phyloP scores from a whole-genome alignment of 2,329 filamentous ascomycete genomes.

The Dactylellina parvicollis region DNA sequence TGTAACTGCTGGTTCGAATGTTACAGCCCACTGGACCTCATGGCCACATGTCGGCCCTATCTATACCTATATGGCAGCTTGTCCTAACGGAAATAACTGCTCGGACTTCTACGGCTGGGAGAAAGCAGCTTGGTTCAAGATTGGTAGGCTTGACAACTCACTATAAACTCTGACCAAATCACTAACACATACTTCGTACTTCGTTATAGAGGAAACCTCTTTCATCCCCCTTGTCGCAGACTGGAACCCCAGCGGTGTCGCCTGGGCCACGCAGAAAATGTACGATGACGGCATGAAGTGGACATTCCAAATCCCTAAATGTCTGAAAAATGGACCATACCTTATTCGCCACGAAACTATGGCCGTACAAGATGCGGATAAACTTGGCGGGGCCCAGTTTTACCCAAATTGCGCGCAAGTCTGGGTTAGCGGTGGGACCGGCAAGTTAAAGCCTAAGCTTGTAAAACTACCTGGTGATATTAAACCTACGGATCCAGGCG shows the following conservation, averaged over 20 bases:
- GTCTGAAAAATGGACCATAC: constrained; percentile 51
- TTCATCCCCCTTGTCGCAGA: constrained; percentile 18
- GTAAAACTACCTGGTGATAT: constrained; percentile 38
- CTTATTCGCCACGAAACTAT: constrained; percentile 55
- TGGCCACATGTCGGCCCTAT: constrained; percentile 40
- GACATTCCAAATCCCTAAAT: constrained; percentile 50
- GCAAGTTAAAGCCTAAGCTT: constrained; percentile 30
- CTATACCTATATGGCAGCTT: constrained; percentile 39
- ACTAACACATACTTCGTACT: background rate
- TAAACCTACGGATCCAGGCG: constrained; percentile 27
- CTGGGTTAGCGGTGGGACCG: constrained; percentile 30
- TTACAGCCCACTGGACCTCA: constrained; percentile 34
- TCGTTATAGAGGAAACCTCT: constrained; percentile 24
- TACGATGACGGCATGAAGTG: constrained; percentile 55
- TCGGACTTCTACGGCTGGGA: constrained; percentile 45
- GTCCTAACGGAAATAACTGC: constrained; percentile 29
- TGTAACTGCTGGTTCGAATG: constrained; percentile 36
- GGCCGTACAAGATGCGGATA: constrained; percentile 48
- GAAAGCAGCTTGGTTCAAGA: constrained; percentile 42
- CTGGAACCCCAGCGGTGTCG: constrained; percentile 41
- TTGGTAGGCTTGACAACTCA: constrained; percentile 1
- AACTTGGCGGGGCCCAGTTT: constrained; percentile 50
- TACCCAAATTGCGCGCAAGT: constrained; percentile 49
- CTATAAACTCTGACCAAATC: background rate
- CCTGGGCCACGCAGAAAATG: constrained; percentile 55